Evolutionary conservation across 2,329 filamentous ascomycete species (phyloP), one percentile per base, ranked within the genome.

Genomic region (Calonectria hongkongensis): DNA sequence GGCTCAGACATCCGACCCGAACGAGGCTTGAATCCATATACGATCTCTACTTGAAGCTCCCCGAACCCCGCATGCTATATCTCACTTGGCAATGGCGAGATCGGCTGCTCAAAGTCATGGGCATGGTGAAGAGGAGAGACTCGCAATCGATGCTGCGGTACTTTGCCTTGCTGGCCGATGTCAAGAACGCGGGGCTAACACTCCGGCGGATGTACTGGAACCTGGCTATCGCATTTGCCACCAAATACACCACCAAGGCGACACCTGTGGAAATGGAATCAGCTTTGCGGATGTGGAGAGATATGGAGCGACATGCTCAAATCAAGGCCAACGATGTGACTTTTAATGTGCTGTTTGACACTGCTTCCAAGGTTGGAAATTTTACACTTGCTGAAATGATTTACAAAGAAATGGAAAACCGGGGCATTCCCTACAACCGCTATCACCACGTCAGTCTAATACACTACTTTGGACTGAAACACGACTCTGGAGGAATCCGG

Each of bases 341-440:
- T 0, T 97, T 99, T 84, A 98, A 97, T 81, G 94, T 98, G 58
- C 89, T 99, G 15, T 98, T 98, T 78, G 94, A 98, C 80, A 90
- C 95, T 13, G 95, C 97, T 1, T 91, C 95, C 77, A 97, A 97
- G 83, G 92, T 95, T 0, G 94, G 94, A 47, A 97, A 97, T 80
- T 98, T 94, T 76, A 87, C 88, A 1, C 90, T 98, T 27, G 96
- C 95, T 4, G 94, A 98, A 78, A 94, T 95, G 86, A 90, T 98
- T 13, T 92, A 96, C 78, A 88, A 91, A 70, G 96, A 98, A 84
- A 96, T 98, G 92, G 87, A 89, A 63, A 86, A 83, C 16, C 92
- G 97, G 36, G 89, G 90, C 0, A 85, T 96, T 66, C 83, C 86
- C 15, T 92, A 93, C 78, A 94, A 94, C 79, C 93, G 96, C 18